These are phyloP conservation scores for Pleurotus pulmonarius DNA, from an alignment of 768 basidiomycete genomes.

Conservation along the genomic window DNA sequence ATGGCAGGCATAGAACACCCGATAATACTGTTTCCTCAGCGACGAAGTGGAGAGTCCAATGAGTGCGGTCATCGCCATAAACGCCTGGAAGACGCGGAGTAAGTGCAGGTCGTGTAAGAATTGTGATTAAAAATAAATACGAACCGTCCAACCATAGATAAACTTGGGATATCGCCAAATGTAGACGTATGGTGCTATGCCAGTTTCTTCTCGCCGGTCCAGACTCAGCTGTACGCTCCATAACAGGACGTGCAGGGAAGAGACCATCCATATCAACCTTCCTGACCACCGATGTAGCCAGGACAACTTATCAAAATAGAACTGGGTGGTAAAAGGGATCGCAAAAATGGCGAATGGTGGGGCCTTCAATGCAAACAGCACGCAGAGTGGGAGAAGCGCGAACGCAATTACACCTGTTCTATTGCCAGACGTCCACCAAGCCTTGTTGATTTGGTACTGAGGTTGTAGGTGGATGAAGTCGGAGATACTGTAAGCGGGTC, in stretches of 20 bases:
- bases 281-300: constrained; percentile 72
- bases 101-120: constrained; percentile 1
- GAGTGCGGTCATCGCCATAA: constrained; percentile 48
- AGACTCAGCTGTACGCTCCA: constrained; percentile 67
- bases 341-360: constrained; percentile 73
- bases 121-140: background rate
- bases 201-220: constrained; percentile 42
- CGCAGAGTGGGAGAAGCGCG: constrained; percentile 64
- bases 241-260: constrained; percentile 53
- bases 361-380: constrained; percentile 68
- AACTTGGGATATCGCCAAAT: constrained; percentile 62
- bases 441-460: constrained; percentile 59
- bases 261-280: constrained; percentile 63
- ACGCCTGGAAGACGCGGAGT: constrained; percentile 39
- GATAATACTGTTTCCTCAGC: constrained; percentile 51
- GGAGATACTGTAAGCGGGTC: constrained; percentile 21
- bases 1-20: constrained; percentile 65
- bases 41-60: constrained; percentile 46
- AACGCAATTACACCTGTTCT: constrained; percentile 70
- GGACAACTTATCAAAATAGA: constrained; percentile 75
- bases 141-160: constrained; percentile 55
- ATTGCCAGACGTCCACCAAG: constrained; percentile 69
- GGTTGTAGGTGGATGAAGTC: constrained; percentile 37
- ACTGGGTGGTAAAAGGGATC: constrained; percentile 52
- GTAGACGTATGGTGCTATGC: constrained; percentile 40